These are phyloP conservation scores for Termitomyces sp. DNA, from an alignment of 768 basidiomycete genomes.

Conservation along the genomic window DNA sequence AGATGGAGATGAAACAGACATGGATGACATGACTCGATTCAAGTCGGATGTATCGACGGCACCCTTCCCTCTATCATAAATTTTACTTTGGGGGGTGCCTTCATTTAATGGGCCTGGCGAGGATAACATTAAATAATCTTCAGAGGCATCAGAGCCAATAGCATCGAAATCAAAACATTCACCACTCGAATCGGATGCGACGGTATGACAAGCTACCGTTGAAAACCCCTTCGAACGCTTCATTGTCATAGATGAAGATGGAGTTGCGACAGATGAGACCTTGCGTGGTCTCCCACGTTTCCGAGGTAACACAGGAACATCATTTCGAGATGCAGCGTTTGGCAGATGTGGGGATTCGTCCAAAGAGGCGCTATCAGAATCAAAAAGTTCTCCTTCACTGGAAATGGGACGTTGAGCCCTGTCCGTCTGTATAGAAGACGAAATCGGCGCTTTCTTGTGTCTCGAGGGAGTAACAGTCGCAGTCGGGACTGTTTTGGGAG, in stretches of 20 bases:
- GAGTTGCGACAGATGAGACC: not conserved
- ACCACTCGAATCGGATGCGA: constrained; percentile 12
- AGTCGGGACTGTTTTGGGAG: not conserved
- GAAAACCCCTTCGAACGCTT: not conserved
- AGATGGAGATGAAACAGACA: constrained; percentile 12
- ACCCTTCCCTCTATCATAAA: not conserved
- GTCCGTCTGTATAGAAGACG: not conserved
- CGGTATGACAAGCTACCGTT: not conserved
- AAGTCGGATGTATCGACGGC: not conserved
- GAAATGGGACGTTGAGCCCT: not conserved
- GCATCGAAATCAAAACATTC: constrained; percentile 19
- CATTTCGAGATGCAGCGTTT: no score
- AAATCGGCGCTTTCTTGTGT: not conserved
- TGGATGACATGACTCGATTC: constrained; percentile 9
- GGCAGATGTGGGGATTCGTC: not conserved
- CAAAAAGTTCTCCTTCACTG: constrained; percentile 6
- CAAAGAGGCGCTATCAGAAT: not conserved
- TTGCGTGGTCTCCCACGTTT: constrained; percentile 11
- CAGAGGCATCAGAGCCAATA: constrained; percentile 7
- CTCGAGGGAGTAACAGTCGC: not conserved
- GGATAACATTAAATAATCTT: not conserved
- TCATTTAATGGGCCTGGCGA: not conserved
- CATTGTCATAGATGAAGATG: not conserved
- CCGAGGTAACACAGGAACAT: not conserved
- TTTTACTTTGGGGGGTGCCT: not conserved